These are phyloP conservation scores for Fagopyrum homotropicum DNA, from an alignment of 148 eudicot genomes.

Conservation along the genomic window DNA sequence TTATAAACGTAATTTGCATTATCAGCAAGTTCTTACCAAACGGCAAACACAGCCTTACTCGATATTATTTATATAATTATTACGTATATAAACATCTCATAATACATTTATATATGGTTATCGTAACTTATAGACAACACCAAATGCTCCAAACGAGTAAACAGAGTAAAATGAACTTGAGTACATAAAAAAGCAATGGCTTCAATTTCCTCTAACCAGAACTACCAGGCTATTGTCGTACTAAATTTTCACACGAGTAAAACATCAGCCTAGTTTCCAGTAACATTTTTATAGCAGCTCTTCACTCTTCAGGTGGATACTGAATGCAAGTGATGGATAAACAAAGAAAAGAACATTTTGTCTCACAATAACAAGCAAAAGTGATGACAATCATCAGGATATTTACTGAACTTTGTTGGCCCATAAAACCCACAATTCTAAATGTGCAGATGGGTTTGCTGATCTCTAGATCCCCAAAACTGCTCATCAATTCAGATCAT, in stretches of 20 bases:
- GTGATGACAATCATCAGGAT: neutral
- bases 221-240: neutral
- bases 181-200: neutral
- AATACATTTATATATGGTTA: neutral
- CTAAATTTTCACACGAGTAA: neutral
- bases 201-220: neutral
- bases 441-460: neutral
- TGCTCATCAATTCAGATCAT: constrained; percentile 12
- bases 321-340: neutral
- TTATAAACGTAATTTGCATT: too few species aligned
- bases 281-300: neutral
- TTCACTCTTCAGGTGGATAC: neutral
- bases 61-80: neutral
- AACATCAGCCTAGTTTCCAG: neutral
- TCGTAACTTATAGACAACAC: neutral
- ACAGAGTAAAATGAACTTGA: neutral
- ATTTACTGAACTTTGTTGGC: neutral
- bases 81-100: neutral
- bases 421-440: neutral
- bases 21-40: too few species aligned
- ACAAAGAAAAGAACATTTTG: neutral
- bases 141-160: neutral
- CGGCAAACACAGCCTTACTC: neutral
- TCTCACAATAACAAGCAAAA: neutral
- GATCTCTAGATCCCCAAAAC: neutral